phyloP scores from a whole-genome alignment of 345 rosid genomes.

The Excoecaria cochinchinensis region DNA sequence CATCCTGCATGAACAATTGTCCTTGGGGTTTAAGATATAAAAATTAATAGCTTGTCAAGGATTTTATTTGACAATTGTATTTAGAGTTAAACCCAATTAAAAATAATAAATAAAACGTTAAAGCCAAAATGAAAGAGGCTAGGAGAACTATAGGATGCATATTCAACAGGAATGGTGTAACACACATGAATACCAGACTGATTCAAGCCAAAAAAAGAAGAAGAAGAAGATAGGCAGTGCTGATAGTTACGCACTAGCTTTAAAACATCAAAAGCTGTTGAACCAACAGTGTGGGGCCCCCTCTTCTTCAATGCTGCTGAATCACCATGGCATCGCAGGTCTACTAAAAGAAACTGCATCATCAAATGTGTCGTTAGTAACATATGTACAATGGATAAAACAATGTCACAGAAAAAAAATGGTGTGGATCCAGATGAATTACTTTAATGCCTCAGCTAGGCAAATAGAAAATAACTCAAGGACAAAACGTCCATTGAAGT shows the following conservation, averaged over 20 bases:
- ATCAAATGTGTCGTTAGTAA: background rate
- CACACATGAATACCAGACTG: background rate
- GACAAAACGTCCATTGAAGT: background rate
- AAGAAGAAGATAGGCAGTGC: background rate
- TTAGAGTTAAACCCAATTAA: background rate
- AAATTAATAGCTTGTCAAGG: background rate
- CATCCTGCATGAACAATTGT: background rate
- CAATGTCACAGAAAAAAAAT: background rate
- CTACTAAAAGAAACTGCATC: constrained; percentile 81
- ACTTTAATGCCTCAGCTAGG: background rate
- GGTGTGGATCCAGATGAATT: background rate
- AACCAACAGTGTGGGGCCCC: constrained; percentile 72
- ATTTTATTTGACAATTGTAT: background rate
- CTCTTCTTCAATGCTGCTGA: constrained; percentile 70
- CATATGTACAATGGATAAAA: background rate
- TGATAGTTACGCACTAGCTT: constrained; percentile 57
- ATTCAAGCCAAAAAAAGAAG: constrained; percentile 6
- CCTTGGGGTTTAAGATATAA: background rate
- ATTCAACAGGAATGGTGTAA: no score
- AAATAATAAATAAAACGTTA: background rate
- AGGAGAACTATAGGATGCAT: no score
- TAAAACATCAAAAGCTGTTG: constrained; percentile 85
- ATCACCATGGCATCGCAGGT: constrained; percentile 96
- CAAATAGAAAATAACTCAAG: background rate
- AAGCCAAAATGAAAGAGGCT: no score